A percentile compares a stretch with the other conserved stretches of the same genome.
These are phyloP conservation scores for Hyparrhenia diplandra DNA, from an alignment of 176 grass and related monocot genomes.

Conservation along the genomic window DNA sequence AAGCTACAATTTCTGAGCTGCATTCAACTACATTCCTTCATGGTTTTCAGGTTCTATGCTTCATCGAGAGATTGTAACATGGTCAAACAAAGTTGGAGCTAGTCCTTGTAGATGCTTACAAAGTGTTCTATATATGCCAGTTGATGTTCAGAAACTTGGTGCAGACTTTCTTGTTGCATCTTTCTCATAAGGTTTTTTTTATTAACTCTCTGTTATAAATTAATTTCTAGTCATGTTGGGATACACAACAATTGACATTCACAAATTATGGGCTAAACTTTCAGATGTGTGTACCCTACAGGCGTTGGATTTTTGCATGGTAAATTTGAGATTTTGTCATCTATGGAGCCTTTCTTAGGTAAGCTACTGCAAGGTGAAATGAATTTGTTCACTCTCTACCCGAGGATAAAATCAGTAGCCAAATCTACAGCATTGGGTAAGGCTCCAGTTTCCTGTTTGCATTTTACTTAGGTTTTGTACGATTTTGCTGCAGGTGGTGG, in stretches of 20 bases:
- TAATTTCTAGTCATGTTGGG: conserved; percentile 10
- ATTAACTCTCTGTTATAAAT: conserved; percentile 7
- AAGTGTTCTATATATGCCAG: conserved; percentile 88
- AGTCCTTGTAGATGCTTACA: conserved; percentile 98
- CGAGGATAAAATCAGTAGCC: background rate
- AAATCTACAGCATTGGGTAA: background rate
- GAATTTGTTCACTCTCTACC: background rate
- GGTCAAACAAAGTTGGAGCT: conserved; percentile 73
- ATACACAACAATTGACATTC: conserved; percentile 17
- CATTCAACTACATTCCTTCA: background rate
- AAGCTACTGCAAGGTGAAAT: conserved; percentile 1
- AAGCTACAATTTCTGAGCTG: background rate
- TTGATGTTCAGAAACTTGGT: conserved; percentile 92
- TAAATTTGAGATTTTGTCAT: conserved; percentile 70
- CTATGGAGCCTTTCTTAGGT: conserved; percentile 97
- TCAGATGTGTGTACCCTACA: conserved; percentile 99
- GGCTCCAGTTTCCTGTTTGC: conserved; percentile 3
- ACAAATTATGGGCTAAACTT: conserved; percentile 54
- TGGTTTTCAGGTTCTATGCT: conserved; percentile 62
- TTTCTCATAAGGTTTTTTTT: conserved; percentile 83
- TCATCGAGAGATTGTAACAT: conserved; percentile 80
- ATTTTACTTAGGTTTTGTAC: background rate
- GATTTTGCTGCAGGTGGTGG: conserved; percentile 64
- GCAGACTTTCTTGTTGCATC: conserved; percentile 95
- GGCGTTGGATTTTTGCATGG: conserved; percentile 76